phyloP scores from a whole-genome alignment of 2,329 filamentous ascomycete species.

The Rosellinia necatrix region DNA sequence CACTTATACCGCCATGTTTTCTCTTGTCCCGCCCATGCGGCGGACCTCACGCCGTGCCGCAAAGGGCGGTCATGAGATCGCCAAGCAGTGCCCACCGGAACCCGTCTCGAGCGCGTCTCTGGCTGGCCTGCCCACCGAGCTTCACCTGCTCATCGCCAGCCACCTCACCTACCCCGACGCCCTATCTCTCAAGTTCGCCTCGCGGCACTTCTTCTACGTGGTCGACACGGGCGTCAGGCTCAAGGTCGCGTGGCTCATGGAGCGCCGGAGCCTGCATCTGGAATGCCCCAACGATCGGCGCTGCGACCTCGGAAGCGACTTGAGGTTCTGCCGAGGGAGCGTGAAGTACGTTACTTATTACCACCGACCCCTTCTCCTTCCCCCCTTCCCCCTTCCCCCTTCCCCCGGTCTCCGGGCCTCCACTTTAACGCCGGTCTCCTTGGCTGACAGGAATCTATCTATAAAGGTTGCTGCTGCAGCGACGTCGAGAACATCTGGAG shows the following conservation, averaged over 20 bases:
- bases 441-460: neutral
- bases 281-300: constrained; percentile 65
- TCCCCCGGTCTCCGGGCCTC: neutral
- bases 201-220: constrained; percentile 64
- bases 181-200: constrained; percentile 70
- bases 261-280: constrained; percentile 65
- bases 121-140: constrained; percentile 63
- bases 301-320: constrained; percentile 63
- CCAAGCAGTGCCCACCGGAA: neutral
- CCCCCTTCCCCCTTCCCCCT: neutral
- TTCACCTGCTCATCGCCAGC: constrained; percentile 66
- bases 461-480: constrained; percentile 57
- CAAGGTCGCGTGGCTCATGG: constrained; percentile 72
- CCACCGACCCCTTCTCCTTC: neutral
- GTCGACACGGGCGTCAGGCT: constrained; percentile 68
- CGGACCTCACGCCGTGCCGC: neutral
- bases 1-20: constrained; percentile 6
- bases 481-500: constrained; percentile 63
- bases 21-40: neutral
- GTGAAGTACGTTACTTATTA: constrained; percentile 52
- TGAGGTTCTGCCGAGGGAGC: constrained; percentile 64
- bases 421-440: neutral
- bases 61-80: constrained; percentile 1
- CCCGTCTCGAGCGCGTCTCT: constrained; percentile 39
- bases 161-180: constrained; percentile 72